Evolutionary conservation across 1,284 basidiomycete genomes (phyloP).

Genomic region (Ganoderma sp.): DNA sequence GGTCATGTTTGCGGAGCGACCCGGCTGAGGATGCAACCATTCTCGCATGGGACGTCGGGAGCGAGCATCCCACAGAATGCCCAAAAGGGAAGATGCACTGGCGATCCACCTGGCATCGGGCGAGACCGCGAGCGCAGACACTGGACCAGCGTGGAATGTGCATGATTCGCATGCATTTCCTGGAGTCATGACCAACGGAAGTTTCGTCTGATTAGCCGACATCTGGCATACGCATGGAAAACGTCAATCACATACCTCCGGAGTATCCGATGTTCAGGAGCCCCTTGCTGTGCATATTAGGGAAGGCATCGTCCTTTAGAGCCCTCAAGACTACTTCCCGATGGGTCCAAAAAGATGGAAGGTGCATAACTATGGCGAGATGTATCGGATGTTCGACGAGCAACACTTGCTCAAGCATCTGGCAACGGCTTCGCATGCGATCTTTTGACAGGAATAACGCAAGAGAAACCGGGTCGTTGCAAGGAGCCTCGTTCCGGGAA

Average conservation of each 20-base stretch:
- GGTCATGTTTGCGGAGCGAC: background rate
- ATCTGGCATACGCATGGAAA: background rate
- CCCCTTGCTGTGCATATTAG: background rate
- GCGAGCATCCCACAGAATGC: background rate
- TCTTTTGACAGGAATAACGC: background rate
- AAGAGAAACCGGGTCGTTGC: background rate
- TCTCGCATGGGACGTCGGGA: background rate
- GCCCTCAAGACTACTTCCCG: background rate
- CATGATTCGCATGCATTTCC: background rate
- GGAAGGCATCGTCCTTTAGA: background rate
- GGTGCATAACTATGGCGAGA: background rate
- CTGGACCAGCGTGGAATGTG: background rate
- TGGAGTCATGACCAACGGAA: background rate
- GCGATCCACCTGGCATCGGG: slow-evolving; percentile 2
- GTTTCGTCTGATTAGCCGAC: background rate
- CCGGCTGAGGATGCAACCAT: background rate
- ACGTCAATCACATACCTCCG: background rate
- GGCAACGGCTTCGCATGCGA: background rate
- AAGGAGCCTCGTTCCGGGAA: background rate
- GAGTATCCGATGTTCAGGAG: background rate
- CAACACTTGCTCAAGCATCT: background rate
- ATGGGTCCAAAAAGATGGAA: background rate
- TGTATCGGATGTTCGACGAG: background rate
- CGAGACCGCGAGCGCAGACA: background rate
- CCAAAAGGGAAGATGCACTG: background rate